Evolutionary conservation across 2,329 filamentous ascomycete genomes (phyloP), one percentile per base, ranked within the genome.

Genomic region (Exophiala xenobiotica): DNA sequence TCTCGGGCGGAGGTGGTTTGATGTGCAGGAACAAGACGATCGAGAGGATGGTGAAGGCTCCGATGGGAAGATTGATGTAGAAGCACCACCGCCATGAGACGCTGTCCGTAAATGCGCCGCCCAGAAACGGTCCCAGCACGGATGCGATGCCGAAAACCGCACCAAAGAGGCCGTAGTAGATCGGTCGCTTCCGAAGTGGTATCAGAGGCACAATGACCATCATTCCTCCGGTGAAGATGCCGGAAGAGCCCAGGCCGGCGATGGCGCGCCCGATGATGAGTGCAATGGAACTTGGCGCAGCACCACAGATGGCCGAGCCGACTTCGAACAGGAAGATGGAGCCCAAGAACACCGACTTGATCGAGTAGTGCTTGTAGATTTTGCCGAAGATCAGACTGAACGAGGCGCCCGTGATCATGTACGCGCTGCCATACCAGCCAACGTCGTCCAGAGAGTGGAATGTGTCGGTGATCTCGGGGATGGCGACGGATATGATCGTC

Each of bases 391-490:
- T 62, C 8, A 74, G 59, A 24, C 69, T 69, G 46, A 75, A 67
- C 3, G 70, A 66, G 48, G 68, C 70, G 4, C 64, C 68, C 0
- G 74, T 73, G 22, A 78, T 61, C n/a, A 74, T 60, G 54, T 75
- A 75, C 2, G 71, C 65, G 40, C 68, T 71, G 27, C 71, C 71
- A 56, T 77, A 77, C 74, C 75, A 78, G 24, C 73, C 73, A 7
- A 77, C 67, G 48, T 77, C 73, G 8, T 67, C 62, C 24, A 74
- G 62, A 2, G 71, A 70, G 29, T 75, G 61, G 60, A 77, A 77
- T 22, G 73, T 62, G 51, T 74, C 67, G 0, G 74, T 76, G 46
- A 78, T 76, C 11, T 63, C 65, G 8, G 74, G 74, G 27, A 76
- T 75, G 2, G 74, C 74, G 1, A 71, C 75, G 4, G 72, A 67